Base-by-base conservation (phyloP, 2,329 filamentous ascomycete species). In the Hymenoscyphus linearis region DNA sequence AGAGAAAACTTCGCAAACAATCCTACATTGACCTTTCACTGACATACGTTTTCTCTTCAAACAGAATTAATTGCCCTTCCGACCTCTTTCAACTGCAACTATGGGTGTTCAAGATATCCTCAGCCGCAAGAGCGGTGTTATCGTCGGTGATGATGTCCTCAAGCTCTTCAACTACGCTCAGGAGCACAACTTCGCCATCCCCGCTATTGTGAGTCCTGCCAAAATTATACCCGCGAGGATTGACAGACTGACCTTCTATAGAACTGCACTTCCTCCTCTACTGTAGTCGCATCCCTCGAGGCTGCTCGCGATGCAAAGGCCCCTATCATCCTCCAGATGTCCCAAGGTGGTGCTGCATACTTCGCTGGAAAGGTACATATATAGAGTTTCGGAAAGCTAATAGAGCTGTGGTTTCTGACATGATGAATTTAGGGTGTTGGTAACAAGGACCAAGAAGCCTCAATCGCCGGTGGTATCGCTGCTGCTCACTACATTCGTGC, bases 261-360 rank as follows among this genome's bases (percentile, higher is more conserved):
- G 81, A 97, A 98, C 80, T 90, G 96, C 74, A 98, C 93, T 71
- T 96, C 92, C 50, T 96, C 90, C 65, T 96, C 91, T 66, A 91
- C 89, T 65, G 88, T 86, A 66, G 88, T 97, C 68, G 87, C 91
- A 71, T 80, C 91, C 60, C 91, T 99, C 71, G 95, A 99, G 84
- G 95, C 95, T 75, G 95, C 95, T 71, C 88, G 91, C 73, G 93
- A 98, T 78, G 82, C 86, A 75, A 96, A 96, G 78, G 84, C 90
- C 64, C 95, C 95, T 71, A 88, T 97, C 79, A 89, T 97, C 78
- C 86, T 98, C 70, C 95, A 98, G 82, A 83, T 90, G 73, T 96
- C 90, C 72, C 91, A 98, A 79, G 95, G 95, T 74, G 93, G 93
- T 79, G 89, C 91, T 67, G 93, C 92, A 72, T 96, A 88, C 85